These are phyloP conservation scores for Zea luxurians DNA, from an alignment of 176 grass and related monocot genomes.

Conservation along the genomic window DNA sequence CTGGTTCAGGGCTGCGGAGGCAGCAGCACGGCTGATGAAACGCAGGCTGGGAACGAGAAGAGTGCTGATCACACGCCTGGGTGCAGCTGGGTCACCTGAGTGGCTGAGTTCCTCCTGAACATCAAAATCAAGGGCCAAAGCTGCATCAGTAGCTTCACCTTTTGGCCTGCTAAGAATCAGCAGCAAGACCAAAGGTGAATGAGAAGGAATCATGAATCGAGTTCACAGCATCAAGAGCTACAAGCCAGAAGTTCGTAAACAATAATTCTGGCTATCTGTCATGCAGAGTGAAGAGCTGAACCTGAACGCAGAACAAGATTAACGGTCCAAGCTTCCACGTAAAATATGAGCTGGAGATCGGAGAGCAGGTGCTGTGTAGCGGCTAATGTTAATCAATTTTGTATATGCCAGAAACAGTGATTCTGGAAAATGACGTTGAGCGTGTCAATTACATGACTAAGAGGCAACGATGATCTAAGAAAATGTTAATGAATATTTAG, in stretches of 20 bases:
- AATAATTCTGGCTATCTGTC: background rate
- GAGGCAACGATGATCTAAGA: no score
- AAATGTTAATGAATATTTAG: no score
- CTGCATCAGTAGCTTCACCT: slow-evolving; percentile 9
- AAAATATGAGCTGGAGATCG: background rate
- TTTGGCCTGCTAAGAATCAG: background rate
- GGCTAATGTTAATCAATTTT: background rate
- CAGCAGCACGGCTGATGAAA: background rate
- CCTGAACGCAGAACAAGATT: slow-evolving; percentile 11
- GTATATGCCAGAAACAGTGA: no score
- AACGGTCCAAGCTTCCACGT: background rate
- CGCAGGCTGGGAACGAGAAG: background rate
- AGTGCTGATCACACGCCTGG: slow-evolving; percentile 22
- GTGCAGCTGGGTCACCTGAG: slow-evolving; percentile 44
- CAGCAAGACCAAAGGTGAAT: background rate
- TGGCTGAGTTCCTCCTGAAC: background rate
- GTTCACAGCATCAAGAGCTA: background rate
- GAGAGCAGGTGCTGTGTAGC: background rate
- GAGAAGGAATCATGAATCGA: background rate
- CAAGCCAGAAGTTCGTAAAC: background rate
- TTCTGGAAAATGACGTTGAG: no score
- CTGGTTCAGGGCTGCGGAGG: slow-evolving; percentile 16
- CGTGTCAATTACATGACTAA: no score
- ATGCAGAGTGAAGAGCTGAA: background rate
- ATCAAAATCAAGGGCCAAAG: background rate